Evolutionary conservation across 192 early-diverging fungal genomes (phyloP), one percentile per base, ranked within the genome.

Genomic region (Anaeromyces robustus): DNA sequence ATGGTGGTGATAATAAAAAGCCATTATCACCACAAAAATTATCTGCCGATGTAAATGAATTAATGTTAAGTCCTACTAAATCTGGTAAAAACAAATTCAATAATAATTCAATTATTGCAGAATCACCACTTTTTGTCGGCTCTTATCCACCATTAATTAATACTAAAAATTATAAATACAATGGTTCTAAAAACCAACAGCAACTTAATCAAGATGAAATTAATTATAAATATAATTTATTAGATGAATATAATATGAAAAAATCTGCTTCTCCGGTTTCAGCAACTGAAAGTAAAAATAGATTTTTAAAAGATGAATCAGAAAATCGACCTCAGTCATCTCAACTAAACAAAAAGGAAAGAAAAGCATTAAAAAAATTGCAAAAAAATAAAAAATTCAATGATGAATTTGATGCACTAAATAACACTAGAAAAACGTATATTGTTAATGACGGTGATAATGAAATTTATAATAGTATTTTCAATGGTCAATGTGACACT

Each of bases 381-480:
- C 19, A 26, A 68, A 68, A 68, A 68, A 68, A 68, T 68, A 26
- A 68, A n/a, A 68, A 68, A 9, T 22, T 68, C n/a, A 68, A n/a
- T n/a, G 52, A 68, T 11, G 52, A 68, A 68, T n/a, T 22, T n/a
- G 6, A 26, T 5, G 26, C 4, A n/a, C 22, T 68, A n/a, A 68
- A 68, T 68, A 68, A 9, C 19, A n/a, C 52, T 26, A 22, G 52
- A n/a, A 19, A 68, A 68, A 68, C 52, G 0, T 68, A 68, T 68
- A n/a, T 68, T 68, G 52, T 68, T n/a, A 18, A 68, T 9, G 4
- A n/a, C n/a, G 52, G 52, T n/a, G 26, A 68, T n/a, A 9, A 68
- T 68, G 52, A 96, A 22, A 22, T 52, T 22, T 52, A 52, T 22
- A 7, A 22, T 22, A 52, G 22, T 22, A 52, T 52, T 16, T 52